These are phyloP conservation scores for Vigna nakashimae DNA, from an alignment of 306 rosid genomes.

Conservation along the genomic window DNA sequence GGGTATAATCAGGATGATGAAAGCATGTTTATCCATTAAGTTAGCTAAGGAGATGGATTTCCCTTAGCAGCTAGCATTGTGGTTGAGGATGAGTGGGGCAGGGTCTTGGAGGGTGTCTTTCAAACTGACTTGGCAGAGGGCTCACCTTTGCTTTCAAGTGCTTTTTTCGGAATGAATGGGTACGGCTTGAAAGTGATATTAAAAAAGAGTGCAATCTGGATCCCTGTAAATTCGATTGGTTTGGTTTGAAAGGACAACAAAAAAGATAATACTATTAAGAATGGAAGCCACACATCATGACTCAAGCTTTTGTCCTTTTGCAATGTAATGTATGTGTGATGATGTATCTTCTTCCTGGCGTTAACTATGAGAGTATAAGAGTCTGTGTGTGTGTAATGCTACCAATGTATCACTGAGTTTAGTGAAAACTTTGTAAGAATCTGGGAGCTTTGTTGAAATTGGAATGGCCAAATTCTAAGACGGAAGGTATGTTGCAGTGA, in stretches of 20 bases:
- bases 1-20: neutral
- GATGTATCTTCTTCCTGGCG: neutral
- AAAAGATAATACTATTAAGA: neutral
- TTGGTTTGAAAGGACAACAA: slow-evolving; percentile 22
- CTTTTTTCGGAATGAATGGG: slow-evolving; percentile 27
- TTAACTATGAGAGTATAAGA: slow-evolving; percentile 15
- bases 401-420: neutral
- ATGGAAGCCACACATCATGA: neutral
- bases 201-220: slow-evolving; percentile 3
- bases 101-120: neutral
- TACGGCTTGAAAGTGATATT: slow-evolving; percentile 9
- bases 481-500: neutral
- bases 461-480: neutral
- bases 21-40: neutral
- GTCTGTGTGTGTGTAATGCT: too few relatives aligned
- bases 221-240: slow-evolving; percentile 29
- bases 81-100: slow-evolving; percentile 18
- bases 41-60: neutral
- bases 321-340: neutral
- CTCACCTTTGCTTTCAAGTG: slow-evolving; percentile 7
- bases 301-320: slow-evolving; percentile 14
- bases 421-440: neutral
- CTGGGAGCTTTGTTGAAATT: neutral
- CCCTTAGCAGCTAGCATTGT: neutral
- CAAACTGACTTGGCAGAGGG: slow-evolving; percentile 11